These are phyloP conservation scores for Sporothrix pseudoabietina DNA, from an alignment of 2,329 filamentous ascomycete species.

Conservation along the genomic window DNA sequence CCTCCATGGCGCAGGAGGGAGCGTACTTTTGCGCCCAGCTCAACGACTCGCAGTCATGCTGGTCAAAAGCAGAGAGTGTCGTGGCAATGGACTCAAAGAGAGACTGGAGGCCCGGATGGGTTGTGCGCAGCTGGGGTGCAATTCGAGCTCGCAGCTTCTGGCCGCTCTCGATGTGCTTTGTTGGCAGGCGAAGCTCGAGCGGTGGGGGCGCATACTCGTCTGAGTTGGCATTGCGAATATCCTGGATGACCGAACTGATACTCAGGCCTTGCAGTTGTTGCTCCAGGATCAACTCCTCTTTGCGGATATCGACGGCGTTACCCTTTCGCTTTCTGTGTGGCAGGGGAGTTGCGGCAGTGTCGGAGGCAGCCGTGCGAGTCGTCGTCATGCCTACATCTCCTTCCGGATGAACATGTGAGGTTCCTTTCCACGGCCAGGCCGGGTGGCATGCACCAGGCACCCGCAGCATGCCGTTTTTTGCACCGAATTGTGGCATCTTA, in stretches of 20 bases:
- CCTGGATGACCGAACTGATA: constrained; percentile 42
- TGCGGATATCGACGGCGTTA: constrained; percentile 46
- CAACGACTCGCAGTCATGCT: constrained; percentile 69
- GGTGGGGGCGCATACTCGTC: constrained; percentile 51
- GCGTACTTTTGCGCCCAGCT: constrained; percentile 86
- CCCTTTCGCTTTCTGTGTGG: constrained; percentile 54
- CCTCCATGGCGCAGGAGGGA: constrained; percentile 66
- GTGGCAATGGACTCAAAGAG: constrained; percentile 63
- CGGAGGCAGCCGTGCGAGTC: too few relatives aligned
- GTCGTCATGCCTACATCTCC: not conserved
- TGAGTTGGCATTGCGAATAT: constrained; percentile 43
- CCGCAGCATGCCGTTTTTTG: constrained; percentile 53
- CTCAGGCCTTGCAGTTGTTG: constrained; percentile 45
- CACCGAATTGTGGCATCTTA: constrained; percentile 48
- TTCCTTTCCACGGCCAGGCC: constrained; percentile 70
- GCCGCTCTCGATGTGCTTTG: constrained; percentile 61
- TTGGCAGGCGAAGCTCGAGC: constrained; percentile 56
- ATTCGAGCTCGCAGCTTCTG: constrained; percentile 55
- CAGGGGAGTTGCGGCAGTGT: not conserved
- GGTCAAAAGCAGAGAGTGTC: constrained; percentile 77
- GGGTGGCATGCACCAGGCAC: constrained; percentile 68
- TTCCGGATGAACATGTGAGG: constrained; percentile 56
- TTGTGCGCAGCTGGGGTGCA: constrained; percentile 48
- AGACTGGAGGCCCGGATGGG: constrained; percentile 22
- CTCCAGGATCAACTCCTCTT: constrained; percentile 50